phyloP scores from a whole-genome alignment of 2,329 filamentous ascomycete species.

The Aspergillus intermedius region DNA sequence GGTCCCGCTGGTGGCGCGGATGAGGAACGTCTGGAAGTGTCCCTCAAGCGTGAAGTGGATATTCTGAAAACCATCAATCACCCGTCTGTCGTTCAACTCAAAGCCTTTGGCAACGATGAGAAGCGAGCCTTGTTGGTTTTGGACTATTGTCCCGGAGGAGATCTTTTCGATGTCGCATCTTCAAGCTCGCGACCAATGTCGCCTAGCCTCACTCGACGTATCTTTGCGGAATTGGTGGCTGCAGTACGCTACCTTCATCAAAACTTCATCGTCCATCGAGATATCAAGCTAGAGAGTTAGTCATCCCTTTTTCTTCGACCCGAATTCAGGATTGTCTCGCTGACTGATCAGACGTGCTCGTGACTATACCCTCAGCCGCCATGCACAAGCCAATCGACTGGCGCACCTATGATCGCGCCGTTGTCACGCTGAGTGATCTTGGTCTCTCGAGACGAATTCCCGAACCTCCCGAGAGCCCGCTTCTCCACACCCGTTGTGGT shows the following conservation, averaged over 20 bases:
- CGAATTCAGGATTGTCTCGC: background rate
- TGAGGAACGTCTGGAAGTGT: constrained; percentile 87
- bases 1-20: constrained; percentile 89
- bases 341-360: constrained; percentile 66
- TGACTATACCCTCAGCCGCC: constrained; percentile 68
- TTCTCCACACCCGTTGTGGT: constrained; percentile 88
- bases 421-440: constrained; percentile 85
- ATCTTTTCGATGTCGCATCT: constrained; percentile 88
- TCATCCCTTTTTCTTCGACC: constrained; percentile 17
- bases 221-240: constrained; percentile 82
- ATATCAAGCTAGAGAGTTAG: constrained; percentile 97
- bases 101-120: constrained; percentile 82
- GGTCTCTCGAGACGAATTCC: constrained; percentile 81
- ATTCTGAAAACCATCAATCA: constrained; percentile 85
- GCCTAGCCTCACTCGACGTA: constrained; percentile 66
- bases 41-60: constrained; percentile 87
- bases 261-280: constrained; percentile 83
- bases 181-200: constrained; percentile 61
- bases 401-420: constrained; percentile 68
- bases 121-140: constrained; percentile 78
- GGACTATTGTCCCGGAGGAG: constrained; percentile 87
- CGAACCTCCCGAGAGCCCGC: constrained; percentile 65
- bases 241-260: constrained; percentile 82
- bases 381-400: constrained; percentile 65
- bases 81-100: constrained; percentile 82